phyloP scores from a whole-genome alignment of 2,329 filamentous ascomycete species.

The Microcera coccophila region DNA sequence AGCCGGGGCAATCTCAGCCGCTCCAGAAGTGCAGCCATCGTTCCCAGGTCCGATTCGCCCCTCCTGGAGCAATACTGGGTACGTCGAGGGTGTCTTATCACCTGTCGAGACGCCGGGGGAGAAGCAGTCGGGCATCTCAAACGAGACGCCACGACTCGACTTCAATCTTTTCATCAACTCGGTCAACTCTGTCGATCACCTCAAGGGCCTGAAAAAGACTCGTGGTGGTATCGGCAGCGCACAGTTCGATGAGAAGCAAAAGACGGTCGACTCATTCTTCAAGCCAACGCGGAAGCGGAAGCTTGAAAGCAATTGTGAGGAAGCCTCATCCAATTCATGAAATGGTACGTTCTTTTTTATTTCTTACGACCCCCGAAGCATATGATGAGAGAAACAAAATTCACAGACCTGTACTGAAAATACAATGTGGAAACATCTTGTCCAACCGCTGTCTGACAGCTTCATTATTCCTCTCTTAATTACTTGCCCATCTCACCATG shows the following conservation, averaged over 20 bases:
- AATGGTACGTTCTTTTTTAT: slow-evolving; percentile 38
- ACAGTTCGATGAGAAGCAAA: slow-evolving; percentile 70
- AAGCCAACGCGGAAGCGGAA: slow-evolving; percentile 37
- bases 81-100: slow-evolving; percentile 34
- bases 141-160: neutral
- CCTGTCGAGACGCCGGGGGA: neutral
- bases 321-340: slow-evolving; percentile 1
- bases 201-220: slow-evolving; percentile 71
- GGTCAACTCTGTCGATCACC: slow-evolving; percentile 69
- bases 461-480: slow-evolving; percentile 24
- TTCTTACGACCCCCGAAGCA: slow-evolving; percentile 21
- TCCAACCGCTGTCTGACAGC: slow-evolving; percentile 79
- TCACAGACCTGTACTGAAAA: slow-evolving; percentile 85
- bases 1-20: slow-evolving; percentile 12
- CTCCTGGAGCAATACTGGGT: slow-evolving; percentile 53
- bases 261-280: slow-evolving; percentile 75
- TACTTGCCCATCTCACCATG: slow-evolving; percentile 7
- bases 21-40: slow-evolving; percentile 12
- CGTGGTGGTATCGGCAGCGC: slow-evolving; percentile 78
- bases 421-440: slow-evolving; percentile 65
- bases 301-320: slow-evolving; percentile 19
- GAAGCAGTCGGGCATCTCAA: neutral
- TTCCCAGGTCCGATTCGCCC: slow-evolving; percentile 20
- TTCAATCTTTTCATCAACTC: slow-evolving; percentile 47
- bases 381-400: slow-evolving; percentile 67